Evolutionary conservation across 2,329 filamentous ascomycete species (phyloP).

Genomic region (Colletotrichum falcatum): DNA sequence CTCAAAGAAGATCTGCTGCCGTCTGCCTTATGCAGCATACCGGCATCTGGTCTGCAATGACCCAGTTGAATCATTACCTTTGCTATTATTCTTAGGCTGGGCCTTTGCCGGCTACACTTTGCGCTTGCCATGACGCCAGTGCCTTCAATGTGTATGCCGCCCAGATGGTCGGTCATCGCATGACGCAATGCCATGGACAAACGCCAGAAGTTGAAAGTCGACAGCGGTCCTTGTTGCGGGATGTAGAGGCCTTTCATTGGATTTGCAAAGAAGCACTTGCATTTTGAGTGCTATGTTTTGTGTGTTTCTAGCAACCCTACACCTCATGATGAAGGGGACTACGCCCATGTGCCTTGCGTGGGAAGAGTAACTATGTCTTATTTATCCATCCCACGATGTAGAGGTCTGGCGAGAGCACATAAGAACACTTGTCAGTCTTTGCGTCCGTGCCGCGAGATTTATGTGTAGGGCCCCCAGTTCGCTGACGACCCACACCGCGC

Average conservation of each 20-base stretch:
- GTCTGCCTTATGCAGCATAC: constrained; percentile 7
- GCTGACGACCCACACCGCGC: background rate
- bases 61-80: constrained; percentile 5
- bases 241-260: background rate
- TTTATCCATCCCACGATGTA: background rate
- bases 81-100: background rate
- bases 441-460: background rate
- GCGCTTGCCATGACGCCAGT: background rate
- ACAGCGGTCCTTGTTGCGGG: background rate
- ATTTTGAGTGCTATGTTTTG: background rate
- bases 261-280: background rate
- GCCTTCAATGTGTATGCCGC: background rate
- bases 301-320: background rate
- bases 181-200: background rate
- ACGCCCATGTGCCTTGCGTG: background rate
- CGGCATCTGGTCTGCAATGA: background rate
- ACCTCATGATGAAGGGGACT: background rate
- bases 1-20: constrained; percentile 2
- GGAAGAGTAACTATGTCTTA: background rate
- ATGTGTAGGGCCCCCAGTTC: background rate
- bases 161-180: background rate
- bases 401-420: background rate
- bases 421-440: background rate
- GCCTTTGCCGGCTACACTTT: background rate
- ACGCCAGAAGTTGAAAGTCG: background rate